Evolutionary conservation across 2,329 filamentous ascomycete species (phyloP).

Genomic region (Aspergillus brunneoviolaceus): DNA sequence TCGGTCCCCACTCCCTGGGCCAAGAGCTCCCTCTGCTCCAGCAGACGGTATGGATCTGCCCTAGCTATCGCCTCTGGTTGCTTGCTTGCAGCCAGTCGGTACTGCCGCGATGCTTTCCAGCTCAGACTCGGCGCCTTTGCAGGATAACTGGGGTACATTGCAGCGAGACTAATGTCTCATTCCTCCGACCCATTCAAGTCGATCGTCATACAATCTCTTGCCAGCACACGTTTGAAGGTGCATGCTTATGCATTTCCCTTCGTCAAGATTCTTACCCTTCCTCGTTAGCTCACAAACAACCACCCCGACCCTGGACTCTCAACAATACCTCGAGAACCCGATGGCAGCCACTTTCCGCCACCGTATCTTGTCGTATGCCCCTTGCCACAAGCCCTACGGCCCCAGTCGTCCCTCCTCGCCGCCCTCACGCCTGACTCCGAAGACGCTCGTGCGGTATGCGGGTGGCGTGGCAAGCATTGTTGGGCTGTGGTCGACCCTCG

Average conservation of each 20-base stretch:
- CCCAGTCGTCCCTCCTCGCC: neutral
- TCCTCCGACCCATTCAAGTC: conserved; percentile 12
- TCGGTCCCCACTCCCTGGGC: neutral
- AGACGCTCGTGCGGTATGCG: conserved; percentile 16
- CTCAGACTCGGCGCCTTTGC: neutral
- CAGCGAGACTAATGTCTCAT: conserved; percentile 13
- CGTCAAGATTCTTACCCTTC: neutral
- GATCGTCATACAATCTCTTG: conserved; percentile 12
- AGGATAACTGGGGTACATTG: neutral
- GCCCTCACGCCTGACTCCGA: neutral
- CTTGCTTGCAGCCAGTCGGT: neutral
- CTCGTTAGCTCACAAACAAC: neutral
- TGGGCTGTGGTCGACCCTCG: neutral
- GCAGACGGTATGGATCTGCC: conserved; percentile 22
- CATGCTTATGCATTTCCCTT: conserved; percentile 4
- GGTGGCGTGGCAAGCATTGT: conserved; percentile 9
- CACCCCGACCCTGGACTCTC: neutral
- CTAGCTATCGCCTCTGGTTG: neutral
- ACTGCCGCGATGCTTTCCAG: neutral
- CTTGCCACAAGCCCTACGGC: neutral
- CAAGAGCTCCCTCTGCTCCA: conserved; percentile 3
- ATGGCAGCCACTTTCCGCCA: neutral
- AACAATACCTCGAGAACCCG: neutral
- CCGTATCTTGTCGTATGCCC: neutral
- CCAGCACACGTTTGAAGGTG: conserved; percentile 4